Evolutionary conservation across 2,329 filamentous ascomycete genomes (phyloP), one percentile per base, ranked within the genome.

Genomic region (Colletotrichum navitas): DNA sequence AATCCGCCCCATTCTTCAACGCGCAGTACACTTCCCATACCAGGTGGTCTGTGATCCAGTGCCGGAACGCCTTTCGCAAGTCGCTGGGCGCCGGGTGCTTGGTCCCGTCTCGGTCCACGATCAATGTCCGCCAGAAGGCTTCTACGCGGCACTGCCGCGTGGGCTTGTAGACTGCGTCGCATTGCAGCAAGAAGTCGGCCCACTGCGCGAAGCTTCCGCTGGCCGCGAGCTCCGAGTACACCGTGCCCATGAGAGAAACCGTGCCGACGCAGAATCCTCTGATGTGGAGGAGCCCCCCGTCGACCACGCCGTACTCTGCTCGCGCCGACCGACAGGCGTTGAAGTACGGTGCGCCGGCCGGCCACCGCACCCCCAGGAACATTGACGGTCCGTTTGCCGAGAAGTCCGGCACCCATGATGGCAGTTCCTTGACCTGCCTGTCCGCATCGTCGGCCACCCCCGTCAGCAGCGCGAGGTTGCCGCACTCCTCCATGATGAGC

Each of bases 91-190:
- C 72, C 2, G 68, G 68, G 49, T 65, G 58, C 7, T 21, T 45
- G 18, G 47, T 34, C 7, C 55, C 60, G 73, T 78, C 72, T 18
- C 71, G 71, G 54, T 77, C 76, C 65, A 74, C 74, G 54, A 78
- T 76, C 58, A 78, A 74, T 2, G 76, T 77, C 18, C 77, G 74
- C 74, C 75, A 78, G 65, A 78, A 76, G 29, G 75, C 76, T 29
- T 78, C 76, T 34, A 77, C 74, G 14, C 76, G 74, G 64, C 75
- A 76, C 39, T 78, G 74, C 11, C 71, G 39, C 0, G 75, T 77
- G 32, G 66, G 67, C 0, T 59, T 8, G 54, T 78, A 78, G 1
- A 68, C 73, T 1, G 51, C 24, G n/a, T 74, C 76, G 16, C 73
- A 76, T 55, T 77, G 73, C 29, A 74, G 43, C 10, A 74, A 43